Percentiles rank a stretch among this genome's conserved stretches.
These are phyloP conservation scores for Mariannaea elegans DNA, from an alignment of 2,329 filamentous ascomycete genomes.

Conservation along the genomic window DNA sequence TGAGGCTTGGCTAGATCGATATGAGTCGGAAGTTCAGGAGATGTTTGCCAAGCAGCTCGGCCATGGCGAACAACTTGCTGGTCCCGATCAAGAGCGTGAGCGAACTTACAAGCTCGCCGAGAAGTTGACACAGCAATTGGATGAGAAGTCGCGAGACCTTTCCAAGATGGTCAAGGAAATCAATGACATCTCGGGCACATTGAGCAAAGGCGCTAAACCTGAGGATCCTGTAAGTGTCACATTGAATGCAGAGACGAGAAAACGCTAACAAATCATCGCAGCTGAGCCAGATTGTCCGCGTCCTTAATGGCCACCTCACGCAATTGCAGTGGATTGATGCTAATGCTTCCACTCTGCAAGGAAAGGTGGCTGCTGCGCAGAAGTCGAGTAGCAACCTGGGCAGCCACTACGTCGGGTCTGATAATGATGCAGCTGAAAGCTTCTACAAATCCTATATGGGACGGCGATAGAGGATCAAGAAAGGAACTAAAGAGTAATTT, in stretches of 20 bases:
- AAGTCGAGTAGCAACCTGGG: slow-evolving; percentile 75
- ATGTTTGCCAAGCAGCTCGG: slow-evolving; percentile 84
- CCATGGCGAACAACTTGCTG: slow-evolving; percentile 78
- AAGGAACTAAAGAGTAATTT: slow-evolving; percentile 22
- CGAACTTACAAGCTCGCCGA: slow-evolving; percentile 96
- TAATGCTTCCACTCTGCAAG: slow-evolving; percentile 81
- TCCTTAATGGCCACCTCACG: slow-evolving; percentile 90
- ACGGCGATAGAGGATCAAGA: slow-evolving; percentile 60
- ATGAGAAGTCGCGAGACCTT: slow-evolving; percentile 92
- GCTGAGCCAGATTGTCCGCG: slow-evolving; percentile 93
- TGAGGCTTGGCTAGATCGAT: slow-evolving; percentile 85
- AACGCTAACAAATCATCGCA: slow-evolving; percentile 51
- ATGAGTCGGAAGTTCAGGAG: slow-evolving; percentile 90
- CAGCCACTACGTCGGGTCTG: slow-evolving; percentile 65
- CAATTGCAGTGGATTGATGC: slow-evolving; percentile 95
- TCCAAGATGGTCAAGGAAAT: slow-evolving; percentile 98
- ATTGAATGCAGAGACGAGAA: slow-evolving; percentile 15
- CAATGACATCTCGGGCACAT: slow-evolving; percentile 86
- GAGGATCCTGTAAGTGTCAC: slow-evolving; percentile 79
- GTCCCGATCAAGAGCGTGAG: slow-evolving; percentile 95
- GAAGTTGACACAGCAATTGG: slow-evolving; percentile 87
- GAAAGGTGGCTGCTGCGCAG: slow-evolving; percentile 84
- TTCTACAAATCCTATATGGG: slow-evolving; percentile 92
- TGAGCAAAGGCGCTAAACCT: slow-evolving; percentile 89
- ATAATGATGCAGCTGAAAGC: slow-evolving; percentile 81